These are phyloP conservation scores for Serendipita vermifera DNA, from an alignment of 768 basidiomycete species.

Conservation along the genomic window DNA sequence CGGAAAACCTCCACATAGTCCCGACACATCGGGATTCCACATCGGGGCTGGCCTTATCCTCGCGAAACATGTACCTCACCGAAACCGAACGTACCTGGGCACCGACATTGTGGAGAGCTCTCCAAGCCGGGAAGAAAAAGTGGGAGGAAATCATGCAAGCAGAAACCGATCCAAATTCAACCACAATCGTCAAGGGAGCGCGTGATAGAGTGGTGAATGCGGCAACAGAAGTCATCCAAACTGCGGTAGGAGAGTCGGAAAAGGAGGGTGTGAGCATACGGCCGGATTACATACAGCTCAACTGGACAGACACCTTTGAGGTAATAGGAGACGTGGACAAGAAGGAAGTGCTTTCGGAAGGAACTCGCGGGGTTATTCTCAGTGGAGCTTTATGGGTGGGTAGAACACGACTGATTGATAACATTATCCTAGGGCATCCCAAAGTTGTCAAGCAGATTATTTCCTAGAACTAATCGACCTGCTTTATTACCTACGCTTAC, in stretches of 20 bases:
- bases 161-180: too few species aligned
- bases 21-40: constrained; percentile 62
- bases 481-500: too few species aligned
- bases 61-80: constrained; percentile 76
- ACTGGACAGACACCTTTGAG: constrained; percentile 65
- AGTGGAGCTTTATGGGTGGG: constrained; percentile 84
- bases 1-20: constrained; percentile 68
- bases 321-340: constrained; percentile 30
- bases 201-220: constrained; percentile 25
- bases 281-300: constrained; percentile 82
- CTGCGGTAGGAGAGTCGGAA: constrained; percentile 19
- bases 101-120: constrained; percentile 50
- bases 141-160: too few species aligned
- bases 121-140: constrained; percentile 40
- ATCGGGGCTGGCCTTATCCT: constrained; percentile 73
- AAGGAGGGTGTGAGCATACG: constrained; percentile 37
- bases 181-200: neutral
- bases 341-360: constrained; percentile 21
- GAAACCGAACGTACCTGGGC: constrained; percentile 50
- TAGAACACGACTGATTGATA: constrained; percentile 84
- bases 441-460: too few species aligned
- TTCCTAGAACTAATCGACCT: too few species aligned
- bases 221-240: constrained; percentile 13
- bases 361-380: constrained; percentile 39
- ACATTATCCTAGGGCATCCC: constrained; percentile 75